Percentiles rank a stretch among this genome's conserved stretches.
These are phyloP conservation scores for Schoenoplectus triqueter DNA, from an alignment of 202 grass and related monocot genomes.

Conservation along the genomic window DNA sequence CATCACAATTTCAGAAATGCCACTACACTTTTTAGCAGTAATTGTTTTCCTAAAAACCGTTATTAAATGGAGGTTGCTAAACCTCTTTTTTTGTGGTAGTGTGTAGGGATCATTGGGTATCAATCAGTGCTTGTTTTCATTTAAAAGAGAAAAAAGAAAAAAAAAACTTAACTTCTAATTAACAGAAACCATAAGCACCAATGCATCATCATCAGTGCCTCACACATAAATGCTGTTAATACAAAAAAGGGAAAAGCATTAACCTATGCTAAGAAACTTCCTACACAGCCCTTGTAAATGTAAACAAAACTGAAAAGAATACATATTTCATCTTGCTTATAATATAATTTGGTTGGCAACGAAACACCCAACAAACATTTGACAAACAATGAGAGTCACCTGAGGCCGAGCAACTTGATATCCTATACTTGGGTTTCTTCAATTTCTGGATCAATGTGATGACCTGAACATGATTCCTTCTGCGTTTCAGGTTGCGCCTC, in stretches of 20 bases:
- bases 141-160: background rate
- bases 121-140: no score
- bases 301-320: background rate
- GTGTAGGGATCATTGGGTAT: no score
- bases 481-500: background rate
- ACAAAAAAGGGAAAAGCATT: background rate
- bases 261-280: background rate
- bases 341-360: background rate
- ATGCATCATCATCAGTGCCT: no score
- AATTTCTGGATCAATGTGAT: slow-evolving; percentile 9
- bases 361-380: background rate
- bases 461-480: background rate
- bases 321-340: background rate
- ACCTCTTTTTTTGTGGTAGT: no score
- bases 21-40: no score
- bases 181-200: no score
- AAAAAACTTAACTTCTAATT: background rate
- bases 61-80: no score
- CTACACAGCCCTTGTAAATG: background rate
- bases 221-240: background rate
- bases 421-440: slow-evolving; percentile 12
- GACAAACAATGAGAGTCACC: no score
- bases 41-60: no score
- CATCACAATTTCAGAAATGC: no score
- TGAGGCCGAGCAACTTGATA: background rate